Evolutionary conservation across 345 rosid species (phyloP), one percentile per base, ranked within the genome.

Genomic region (Syzygium grande): DNA sequence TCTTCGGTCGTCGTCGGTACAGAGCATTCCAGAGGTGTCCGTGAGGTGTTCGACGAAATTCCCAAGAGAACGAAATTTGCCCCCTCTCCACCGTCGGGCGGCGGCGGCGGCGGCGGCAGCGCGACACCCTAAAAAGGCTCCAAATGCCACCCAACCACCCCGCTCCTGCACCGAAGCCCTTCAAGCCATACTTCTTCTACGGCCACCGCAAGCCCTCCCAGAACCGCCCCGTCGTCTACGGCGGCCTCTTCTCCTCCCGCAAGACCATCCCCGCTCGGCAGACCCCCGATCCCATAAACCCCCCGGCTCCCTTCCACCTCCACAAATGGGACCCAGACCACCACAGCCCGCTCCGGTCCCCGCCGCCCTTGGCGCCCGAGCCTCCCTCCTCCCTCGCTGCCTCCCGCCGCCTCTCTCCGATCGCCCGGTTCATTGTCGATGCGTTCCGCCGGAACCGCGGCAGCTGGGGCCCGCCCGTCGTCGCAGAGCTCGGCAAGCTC

Each of bases 171-270:
- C 80, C 68, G 53, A 88, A 85, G 59, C 84, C 89, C 43, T 87
- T 88, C 52, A 97, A 95, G 90, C 97, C 98, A 84, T 93, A 90
- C 92, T 93, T 94, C 95, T 95, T 92, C 92, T 92, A 93, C 90
- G 96, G 98, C 89, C 99, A 94, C 92, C 96, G 98, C 25, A 96
- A 90, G 84, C 96, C 99, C n/a, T 94, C 97, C 51, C 97, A 89
- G 14, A 94, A 95, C 91, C 96, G 97, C 85, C 97, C 98, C 7
- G 90, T 92, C 27, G 97, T 95, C 91, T 92, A 90, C 86, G 99
- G 98, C n/a, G 96, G 98, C 84, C 92, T 95, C 90, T 94, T 95
- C 92, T 91, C 99, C 87, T 96, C 97, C 84, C 98, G 95, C 89
- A 93, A 91, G 68, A 85, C 92, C 85, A 63, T 94, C 84, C 61